Conservation (phyloP, 2,329 filamentous ascomycete species). For the Colletotrichum sp. region DNA sequence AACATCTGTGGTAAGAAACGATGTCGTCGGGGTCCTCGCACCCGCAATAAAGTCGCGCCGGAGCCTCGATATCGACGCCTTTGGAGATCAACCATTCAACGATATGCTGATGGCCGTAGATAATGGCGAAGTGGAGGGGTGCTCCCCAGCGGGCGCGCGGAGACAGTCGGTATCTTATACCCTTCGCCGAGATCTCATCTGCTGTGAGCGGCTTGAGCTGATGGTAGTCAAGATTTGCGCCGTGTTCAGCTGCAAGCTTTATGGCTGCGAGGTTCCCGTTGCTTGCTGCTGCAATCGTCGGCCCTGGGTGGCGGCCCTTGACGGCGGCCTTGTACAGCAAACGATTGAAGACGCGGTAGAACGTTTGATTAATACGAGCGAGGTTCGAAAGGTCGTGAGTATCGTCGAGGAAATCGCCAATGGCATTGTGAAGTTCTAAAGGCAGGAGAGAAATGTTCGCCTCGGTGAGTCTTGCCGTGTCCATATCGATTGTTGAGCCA, state of each 20-base stretch:
- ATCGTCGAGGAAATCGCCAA: neutral
- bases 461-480: neutral
- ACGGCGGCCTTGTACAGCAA: neutral
- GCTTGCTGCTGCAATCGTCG: neutral
- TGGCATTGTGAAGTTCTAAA: neutral
- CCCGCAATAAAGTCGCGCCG: neutral
- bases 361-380: neutral
- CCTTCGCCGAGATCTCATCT: neutral
- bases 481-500: neutral
- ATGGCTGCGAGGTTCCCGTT: neutral
- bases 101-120: neutral
- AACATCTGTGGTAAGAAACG: too few relatives aligned
- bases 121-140: neutral
- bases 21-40: neutral
- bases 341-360: neutral
- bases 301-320: neutral
- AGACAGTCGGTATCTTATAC: fast-evolving
- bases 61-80: neutral
- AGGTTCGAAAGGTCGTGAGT: neutral
- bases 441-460: neutral
- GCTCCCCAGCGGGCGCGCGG: neutral
- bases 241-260: neutral
- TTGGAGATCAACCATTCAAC: neutral
- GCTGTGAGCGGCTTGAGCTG: neutral
- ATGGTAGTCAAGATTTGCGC: neutral